A percentile compares a stretch with the other conserved stretches of the same genome.
Evolutionary conservation across 345 rosid species (phyloP).

Genomic region (rapeseed (Brassica napus)): Da-Ae NC_063450.1:54267001-54267500

Average conservation of each 20-base stretch:
- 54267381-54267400: slow-evolving; percentile 79
- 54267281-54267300: slow-evolving; percentile 92
- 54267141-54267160: slow-evolving; percentile 92
- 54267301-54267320: slow-evolving; percentile 83
- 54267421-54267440: slow-evolving; percentile 83
- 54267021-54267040: no score
- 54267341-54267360: slow-evolving; percentile 61
- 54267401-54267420: slow-evolving; percentile 78
- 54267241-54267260: slow-evolving; percentile 91
- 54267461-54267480: slow-evolving; percentile 90
- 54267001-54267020: no score
- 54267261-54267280: slow-evolving; percentile 98
- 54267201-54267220: slow-evolving; percentile 99
- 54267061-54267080: no score
- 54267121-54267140: slow-evolving; percentile 58
- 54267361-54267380: slow-evolving; percentile 53
- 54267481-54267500: slow-evolving; percentile 96
- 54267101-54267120: no score
- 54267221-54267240: slow-evolving; percentile 96
- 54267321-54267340: slow-evolving; percentile 80
- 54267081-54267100: no score
- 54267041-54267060: no score
- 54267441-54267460: slow-evolving; percentile 93
- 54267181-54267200: slow-evolving; percentile 89
- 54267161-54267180: slow-evolving; percentile 98